Base-by-base conservation (phyloP, 176 grass and related monocot species). In the Eragrostis nindensis region DNA sequence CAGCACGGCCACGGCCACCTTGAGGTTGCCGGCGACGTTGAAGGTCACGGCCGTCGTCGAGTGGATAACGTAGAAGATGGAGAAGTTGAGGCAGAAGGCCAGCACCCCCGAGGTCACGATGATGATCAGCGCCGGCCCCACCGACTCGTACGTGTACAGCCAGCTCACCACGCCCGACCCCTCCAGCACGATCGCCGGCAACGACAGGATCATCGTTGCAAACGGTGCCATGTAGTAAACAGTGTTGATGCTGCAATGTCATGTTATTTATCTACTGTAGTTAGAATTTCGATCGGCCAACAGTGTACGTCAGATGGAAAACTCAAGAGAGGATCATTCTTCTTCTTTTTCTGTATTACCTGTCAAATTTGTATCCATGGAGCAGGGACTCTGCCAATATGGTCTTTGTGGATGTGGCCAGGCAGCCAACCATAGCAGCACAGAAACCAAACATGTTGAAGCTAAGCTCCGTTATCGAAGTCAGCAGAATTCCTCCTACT, bases 141-240 rank as follows among this genome's bases (percentile, higher is more conserved):
- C 63, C 1, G 87, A 72, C 5, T 95, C 81, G 21, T 92, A 86
- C 11, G 93, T 88, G 82, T 81, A 90, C 11, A 95, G 81, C 93
- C 93, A 95, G 43, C 70, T 80, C 38, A 83, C 42, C n/a, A 92
- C 90, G 19, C 90, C 83, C 22, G 78, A 44, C 5, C 93, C 93
- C 80, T 95, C 93, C 0, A 95, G 74, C 40, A 88, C 66, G 0
- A 86, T 74, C 5, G 93, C 93, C 7, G 93, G 90, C 44, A 83
- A 11, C 5, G 85, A 62, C 67, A 92, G 71, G 79, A 95, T 95
- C 90, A 95, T 88, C 11, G 87, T 95, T n/a, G 93, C 93, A 61
- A 92, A 92, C 0, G 93, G 93, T 0, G 93, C 90, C 93, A 95
- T 95, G 82, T 95, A 95, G 76, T 95, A 95, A 48, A 95, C 93